Evolutionary conservation across 2,329 filamentous ascomycete genomes (phyloP), one percentile per base, ranked within the genome.

Genomic region (Gnomoniopsis sp.): DNA sequence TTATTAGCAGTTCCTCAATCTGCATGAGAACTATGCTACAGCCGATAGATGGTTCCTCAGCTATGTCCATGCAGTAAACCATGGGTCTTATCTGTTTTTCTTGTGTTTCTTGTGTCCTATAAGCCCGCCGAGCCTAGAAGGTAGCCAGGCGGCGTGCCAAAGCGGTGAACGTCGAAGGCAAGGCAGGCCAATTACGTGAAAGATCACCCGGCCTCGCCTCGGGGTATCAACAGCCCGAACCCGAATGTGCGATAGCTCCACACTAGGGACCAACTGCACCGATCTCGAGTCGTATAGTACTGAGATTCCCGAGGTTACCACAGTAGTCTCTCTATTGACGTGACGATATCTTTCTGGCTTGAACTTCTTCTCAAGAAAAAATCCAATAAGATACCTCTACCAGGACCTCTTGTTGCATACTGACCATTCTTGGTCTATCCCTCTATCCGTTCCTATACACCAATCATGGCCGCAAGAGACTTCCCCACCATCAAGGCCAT

Each of bases 401-500:
- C n/a, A 41, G 38, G 12, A 36, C 19, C n/a, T 33, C 19, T n/a
- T 54, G 41, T 49, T 8, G 6, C 26, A 17, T 3, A 12, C 19
- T 17, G 3, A 4, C 15, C n/a, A 15, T 49, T 26, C 2, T 10
- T 22, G 17, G 1, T 6, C 6, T 22, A 22, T 46, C 21, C 22
- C n/a, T 19, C 53, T n/a, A 12, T 23, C 7, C 23, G 19, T 22
- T 38, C 38, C 47, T 48, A 19, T 21, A 46, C 36, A 12, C 38
- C 58, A 30, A 67, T 44, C 49, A 82, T 83, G 80, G 71, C 78
- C 65, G 80, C 80, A 60, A 78, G 75, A 64, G 70, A 79, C 8
- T 92, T 92, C 66, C 89, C 89, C 49, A 88, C 81, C 57, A 91
- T 93, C 77, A 90, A 90, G 75, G 82, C 86, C 70, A 76, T 93